phyloP scores from a whole-genome alignment of 768 basidiomycete species.

The Pleurotus platypus region DNA sequence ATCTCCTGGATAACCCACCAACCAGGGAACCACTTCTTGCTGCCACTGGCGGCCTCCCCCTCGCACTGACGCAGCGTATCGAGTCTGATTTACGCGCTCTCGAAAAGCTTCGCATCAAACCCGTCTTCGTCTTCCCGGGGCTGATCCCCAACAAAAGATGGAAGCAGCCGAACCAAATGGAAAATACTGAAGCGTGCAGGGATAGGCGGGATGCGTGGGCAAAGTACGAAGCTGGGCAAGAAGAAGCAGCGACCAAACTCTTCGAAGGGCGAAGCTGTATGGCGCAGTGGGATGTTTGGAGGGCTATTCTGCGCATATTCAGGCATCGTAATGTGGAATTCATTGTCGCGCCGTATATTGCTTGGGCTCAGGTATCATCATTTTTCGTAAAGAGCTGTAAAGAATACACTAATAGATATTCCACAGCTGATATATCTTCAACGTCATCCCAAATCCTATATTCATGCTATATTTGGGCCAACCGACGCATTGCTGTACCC shows the following conservation, averaged over 20 bases:
- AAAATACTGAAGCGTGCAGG: constrained; percentile 65
- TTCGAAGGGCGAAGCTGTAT: constrained; percentile 75
- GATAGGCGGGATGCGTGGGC: constrained; percentile 87
- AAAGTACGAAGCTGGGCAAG: constrained; percentile 89
- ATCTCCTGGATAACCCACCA: constrained; percentile 69
- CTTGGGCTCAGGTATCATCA: constrained; percentile 88
- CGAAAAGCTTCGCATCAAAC: constrained; percentile 91
- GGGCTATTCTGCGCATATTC: constrained; percentile 88
- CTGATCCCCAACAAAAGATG: constrained; percentile 73
- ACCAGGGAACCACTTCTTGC: constrained; percentile 90
- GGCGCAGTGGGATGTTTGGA: constrained; percentile 90
- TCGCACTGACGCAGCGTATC: constrained; percentile 83
- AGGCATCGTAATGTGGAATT: constrained; percentile 95
- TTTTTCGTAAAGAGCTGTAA: constrained; percentile 1
- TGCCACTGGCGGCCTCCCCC: constrained; percentile 91
- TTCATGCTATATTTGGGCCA: constrained; percentile 90
- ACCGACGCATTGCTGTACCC: constrained; percentile 90
- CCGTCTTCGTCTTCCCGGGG: constrained; percentile 97
- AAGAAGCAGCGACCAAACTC: constrained; percentile 81
- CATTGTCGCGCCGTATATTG: constrained; percentile 91
- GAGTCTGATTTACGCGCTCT: constrained; percentile 88
- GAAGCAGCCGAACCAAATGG: constrained; percentile 54
- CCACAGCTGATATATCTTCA: constrained; percentile 89
- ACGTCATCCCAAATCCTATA: constrained; percentile 89
- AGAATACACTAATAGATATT: neutral